Conservation (phyloP, 2,329 filamentous ascomycete species). For the Alternaria burnsii region DNA sequence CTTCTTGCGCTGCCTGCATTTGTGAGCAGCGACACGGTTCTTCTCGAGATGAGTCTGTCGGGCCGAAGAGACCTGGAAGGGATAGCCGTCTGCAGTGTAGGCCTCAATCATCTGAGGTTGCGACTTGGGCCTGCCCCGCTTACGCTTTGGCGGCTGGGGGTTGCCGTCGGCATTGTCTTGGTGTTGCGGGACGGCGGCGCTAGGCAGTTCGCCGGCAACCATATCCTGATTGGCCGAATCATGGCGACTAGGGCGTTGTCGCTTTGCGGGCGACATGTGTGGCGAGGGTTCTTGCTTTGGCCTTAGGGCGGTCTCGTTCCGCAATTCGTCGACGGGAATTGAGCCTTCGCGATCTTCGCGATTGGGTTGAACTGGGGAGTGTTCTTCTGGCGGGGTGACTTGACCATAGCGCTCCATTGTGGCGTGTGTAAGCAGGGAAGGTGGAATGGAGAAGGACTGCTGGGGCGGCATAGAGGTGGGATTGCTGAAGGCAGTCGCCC, state of each 20-base stretch:
- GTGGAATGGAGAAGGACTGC: conserved; percentile 38
- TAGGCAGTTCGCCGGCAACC: conserved; percentile 2
- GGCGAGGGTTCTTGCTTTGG: conserved; percentile 22
- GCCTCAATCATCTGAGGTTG: conserved; percentile 44
- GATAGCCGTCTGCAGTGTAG: conserved; percentile 44
- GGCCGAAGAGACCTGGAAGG: conserved; percentile 46
- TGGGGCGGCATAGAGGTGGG: conserved; percentile 10
- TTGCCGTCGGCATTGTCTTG: conserved; percentile 23
- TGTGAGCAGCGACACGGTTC: conserved; percentile 76
- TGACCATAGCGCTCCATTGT: conserved; percentile 46
- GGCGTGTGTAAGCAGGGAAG: conserved; percentile 38
- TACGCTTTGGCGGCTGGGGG: conserved; percentile 46
- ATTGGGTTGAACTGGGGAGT: conserved; percentile 35
- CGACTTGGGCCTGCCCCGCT: conserved; percentile 48
- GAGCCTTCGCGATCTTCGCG: conserved; percentile 28
- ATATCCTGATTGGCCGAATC: conserved; percentile 19
- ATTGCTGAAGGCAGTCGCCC: conserved; percentile 28
- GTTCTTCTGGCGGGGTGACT: conserved; percentile 49
- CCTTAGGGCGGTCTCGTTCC: conserved; percentile 38
- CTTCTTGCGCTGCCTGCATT: conserved; percentile 76
- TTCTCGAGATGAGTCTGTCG: conserved; percentile 64
- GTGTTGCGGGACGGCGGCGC: conserved; percentile 16
- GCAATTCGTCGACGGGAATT: conserved; percentile 42
- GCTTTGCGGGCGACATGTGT: conserved; percentile 30
- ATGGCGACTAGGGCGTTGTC: conserved; percentile 37